Percentiles rank a stretch among this genome's conserved stretches.
Evolutionary conservation across 257 asterid species (phyloP).

Genomic region (Primulina tabacum): DNA sequence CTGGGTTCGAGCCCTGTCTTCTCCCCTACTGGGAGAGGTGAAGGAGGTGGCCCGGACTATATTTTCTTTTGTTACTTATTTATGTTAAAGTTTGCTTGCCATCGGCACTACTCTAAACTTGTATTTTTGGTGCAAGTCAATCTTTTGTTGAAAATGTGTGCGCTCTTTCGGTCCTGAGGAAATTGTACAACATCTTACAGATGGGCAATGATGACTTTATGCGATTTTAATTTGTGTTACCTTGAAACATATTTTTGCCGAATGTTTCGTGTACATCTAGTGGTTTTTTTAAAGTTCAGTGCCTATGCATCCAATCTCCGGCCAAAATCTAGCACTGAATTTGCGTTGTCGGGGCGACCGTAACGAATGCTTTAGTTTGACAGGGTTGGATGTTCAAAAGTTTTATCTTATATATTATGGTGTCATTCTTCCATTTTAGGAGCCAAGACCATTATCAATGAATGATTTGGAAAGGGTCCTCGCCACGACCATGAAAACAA

Average conservation of each 20-base stretch:
- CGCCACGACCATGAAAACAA: conserved; percentile 56
- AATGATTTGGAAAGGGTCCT: conserved; percentile 62
- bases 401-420: neutral
- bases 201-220: conserved; percentile 1
- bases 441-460: conserved; percentile 63
- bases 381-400: neutral
- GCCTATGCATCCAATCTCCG: neutral
- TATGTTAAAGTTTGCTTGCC: neutral
- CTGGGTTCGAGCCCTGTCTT: neutral
- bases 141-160: neutral
- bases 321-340: neutral
- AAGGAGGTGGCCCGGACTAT: neutral
- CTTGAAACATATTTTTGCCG: neutral
- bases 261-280: neutral
- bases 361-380: neutral
- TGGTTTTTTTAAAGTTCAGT: too few species aligned
- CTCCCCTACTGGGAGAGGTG: neutral
- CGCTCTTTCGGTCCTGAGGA: neutral
- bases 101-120: neutral
- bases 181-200: neutral
- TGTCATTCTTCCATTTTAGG: conserved; percentile 33
- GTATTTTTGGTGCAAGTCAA: neutral
- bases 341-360: neutral
- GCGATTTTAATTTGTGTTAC: neutral
- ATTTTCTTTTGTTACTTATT: neutral